phyloP scores from a whole-genome alignment of 495 filamentous ascomycete genomes.

The Trichoderma virens region DNA sequence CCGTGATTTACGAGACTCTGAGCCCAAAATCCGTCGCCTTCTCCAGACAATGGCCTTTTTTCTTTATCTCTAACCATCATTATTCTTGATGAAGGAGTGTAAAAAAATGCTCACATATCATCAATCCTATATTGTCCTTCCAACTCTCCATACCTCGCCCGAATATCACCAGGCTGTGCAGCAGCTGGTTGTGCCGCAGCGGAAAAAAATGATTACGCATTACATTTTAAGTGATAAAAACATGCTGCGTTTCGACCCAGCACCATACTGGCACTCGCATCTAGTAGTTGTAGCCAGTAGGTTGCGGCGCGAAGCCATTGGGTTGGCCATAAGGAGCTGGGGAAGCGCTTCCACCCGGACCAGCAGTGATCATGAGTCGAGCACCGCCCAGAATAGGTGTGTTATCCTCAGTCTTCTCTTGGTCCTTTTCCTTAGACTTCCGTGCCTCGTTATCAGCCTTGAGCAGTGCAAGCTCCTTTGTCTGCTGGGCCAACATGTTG shows the following conservation, averaged over 20 bases:
- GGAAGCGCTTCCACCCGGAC: conserved; percentile 51
- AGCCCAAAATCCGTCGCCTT: neutral
- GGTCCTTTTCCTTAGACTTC: conserved; percentile 76
- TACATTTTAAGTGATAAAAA: neutral
- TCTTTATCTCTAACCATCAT: conserved; percentile 3
- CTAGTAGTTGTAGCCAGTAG: conserved; percentile 6
- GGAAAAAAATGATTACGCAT: conserved; percentile 1
- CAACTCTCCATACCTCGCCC: neutral
- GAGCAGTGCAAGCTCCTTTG: conserved; percentile 70
- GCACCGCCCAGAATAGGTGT: conserved; percentile 87
- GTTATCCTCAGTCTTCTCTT: conserved; percentile 84
- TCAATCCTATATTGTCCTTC: neutral
- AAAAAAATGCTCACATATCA: neutral
- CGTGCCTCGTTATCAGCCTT: conserved; percentile 98
- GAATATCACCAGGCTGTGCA: neutral
- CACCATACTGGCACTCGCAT: conserved; percentile 4
- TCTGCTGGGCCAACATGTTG: conserved; percentile 89
- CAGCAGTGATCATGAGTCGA: conserved; percentile 97
- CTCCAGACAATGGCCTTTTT: neutral
- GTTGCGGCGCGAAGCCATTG: conserved; percentile 34
- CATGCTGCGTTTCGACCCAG: neutral
- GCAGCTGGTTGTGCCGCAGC: neutral
- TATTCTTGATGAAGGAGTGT: neutral
- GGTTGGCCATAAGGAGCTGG: conserved; percentile 61
- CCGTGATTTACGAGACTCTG: neutral